Conservation (phyloP, 2,329 filamentous ascomycete genomes). For the Microcera coccophila region DNA sequence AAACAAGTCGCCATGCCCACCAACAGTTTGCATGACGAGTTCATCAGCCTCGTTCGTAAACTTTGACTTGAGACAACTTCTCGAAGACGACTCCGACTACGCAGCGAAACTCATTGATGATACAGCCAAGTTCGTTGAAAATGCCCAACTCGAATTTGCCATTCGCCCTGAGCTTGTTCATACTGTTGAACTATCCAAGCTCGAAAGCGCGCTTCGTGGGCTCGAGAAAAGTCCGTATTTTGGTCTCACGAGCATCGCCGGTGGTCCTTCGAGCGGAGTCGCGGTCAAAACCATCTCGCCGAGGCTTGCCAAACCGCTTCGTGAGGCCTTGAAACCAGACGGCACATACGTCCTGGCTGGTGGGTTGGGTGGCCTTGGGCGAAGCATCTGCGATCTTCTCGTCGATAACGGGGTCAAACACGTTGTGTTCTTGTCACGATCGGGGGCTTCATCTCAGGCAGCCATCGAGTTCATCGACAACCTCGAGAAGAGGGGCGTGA, state of each 20-base stretch:
- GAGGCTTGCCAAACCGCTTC: slow-evolving; percentile 23
- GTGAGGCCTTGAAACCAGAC: slow-evolving; percentile 31
- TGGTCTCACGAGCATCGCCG: slow-evolving; percentile 20
- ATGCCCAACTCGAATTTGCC: slow-evolving; percentile 1
- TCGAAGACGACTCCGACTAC: slow-evolving; percentile 31
- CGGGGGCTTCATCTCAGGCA: slow-evolving; percentile 33
- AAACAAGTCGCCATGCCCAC: slow-evolving; percentile 19
- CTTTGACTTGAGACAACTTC: slow-evolving; percentile 32
- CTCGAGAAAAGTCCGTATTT: slow-evolving; percentile 26
- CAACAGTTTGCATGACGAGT: slow-evolving; percentile 8
- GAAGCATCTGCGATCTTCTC: slow-evolving; percentile 49
- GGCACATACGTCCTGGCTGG: slow-evolving; percentile 54
- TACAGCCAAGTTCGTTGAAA: slow-evolving; percentile 8
- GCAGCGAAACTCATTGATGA: slow-evolving; percentile 28
- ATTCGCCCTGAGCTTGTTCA: not conserved
- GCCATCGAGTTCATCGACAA: slow-evolving; percentile 30
- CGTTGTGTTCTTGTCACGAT: slow-evolving; percentile 52
- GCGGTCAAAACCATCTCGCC: slow-evolving; percentile 22
- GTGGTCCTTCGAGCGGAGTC: slow-evolving; percentile 2
- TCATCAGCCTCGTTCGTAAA: slow-evolving; percentile 28
- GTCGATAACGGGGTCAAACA: slow-evolving; percentile 47
- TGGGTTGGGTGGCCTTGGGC: slow-evolving; percentile 55
- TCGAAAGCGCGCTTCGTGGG: slow-evolving; percentile 26
- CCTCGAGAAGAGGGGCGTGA: slow-evolving; percentile 31
- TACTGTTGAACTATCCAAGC: slow-evolving; percentile 17